Percentiles rank a stretch among this genome's conserved stretches.
These are phyloP conservation scores for Eucalyptus sp. DNA, from an alignment of 345 rosid genomes.

Conservation along the genomic window DNA sequence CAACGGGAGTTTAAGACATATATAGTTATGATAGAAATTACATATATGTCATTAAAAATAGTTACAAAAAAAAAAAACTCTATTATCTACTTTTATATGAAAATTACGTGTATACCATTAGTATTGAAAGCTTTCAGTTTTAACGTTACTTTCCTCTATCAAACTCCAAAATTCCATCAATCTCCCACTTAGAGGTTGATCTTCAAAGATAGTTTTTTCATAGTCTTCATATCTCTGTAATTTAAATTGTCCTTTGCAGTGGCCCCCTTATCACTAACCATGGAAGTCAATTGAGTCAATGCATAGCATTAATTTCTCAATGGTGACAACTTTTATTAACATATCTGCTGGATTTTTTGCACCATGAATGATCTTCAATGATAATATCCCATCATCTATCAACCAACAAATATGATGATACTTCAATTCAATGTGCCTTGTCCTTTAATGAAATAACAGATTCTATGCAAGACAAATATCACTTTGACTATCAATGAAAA, in stretches of 20 bases:
- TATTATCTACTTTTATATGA: not conserved
- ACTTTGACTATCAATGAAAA: not conserved
- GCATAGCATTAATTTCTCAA: not conserved
- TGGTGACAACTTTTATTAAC: not conserved
- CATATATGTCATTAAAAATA: not conserved
- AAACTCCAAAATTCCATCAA: not conserved
- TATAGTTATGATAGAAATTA: not conserved
- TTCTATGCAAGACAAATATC: not conserved
- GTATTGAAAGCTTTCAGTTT: not conserved
- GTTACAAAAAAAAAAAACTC: not conserved
- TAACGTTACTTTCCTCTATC: not conserved
- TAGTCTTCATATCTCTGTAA: not conserved
- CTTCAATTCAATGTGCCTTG: not conserved
- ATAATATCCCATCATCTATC: not conserved
- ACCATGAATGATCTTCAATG: not conserved
- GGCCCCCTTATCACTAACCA: not conserved
- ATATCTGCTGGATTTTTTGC: not conserved
- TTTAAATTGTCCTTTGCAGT: not conserved
- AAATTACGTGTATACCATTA: not conserved
- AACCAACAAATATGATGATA: not conserved
- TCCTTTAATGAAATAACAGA: not conserved
- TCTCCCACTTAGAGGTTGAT: not conserved
- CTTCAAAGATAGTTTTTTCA: not conserved
- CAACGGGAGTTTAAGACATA: not conserved
- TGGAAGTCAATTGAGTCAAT: not conserved